Base-by-base conservation (phyloP, 805 yeast species). In the Vanderwaltozyma verrucispora region DNA sequence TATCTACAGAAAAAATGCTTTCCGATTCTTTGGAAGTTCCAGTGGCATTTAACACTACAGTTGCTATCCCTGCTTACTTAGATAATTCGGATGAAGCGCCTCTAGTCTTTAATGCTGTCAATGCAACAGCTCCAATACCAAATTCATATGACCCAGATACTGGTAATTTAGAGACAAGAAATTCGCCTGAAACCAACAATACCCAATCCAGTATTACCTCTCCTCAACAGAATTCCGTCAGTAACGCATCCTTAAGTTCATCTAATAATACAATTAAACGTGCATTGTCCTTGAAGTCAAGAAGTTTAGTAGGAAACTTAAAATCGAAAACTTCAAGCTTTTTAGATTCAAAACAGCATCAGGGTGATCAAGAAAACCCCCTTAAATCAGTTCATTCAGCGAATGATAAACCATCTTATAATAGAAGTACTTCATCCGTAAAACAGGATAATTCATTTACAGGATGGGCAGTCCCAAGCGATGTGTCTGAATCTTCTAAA, bases 251-350 rank as follows among this genome's bases (percentile, higher is more conserved):
- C 15, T 21, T 21, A 6, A 32, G 3, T 18, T 18, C 28, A 9
- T 17, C 35, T 24, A 32, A 17, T 17, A 32, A 19, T 24, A 16
- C 29, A 5, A 9, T 55, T 2, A 49, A 53, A 5, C 46, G 63
- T 35, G 49, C 61, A 2, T 46, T 58, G 27, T 53, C 60, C 1
- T 43, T 53, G 19, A 55, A 55, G 36, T 53, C 60, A 8, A 46
- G 53, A 36, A 50, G 38, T 33, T 31, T 48, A 28, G 45, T 51
- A 28, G 38, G 41, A 32, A 46, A 42, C 29, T 21, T 50, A 28
- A 46, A 48, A 34, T 42, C 47, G 9, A 49, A 45, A 36, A 42
- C 30, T 18, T 30, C 38, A 3, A 30, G 20, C 14, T n/a, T 30
- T 10, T 26, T 30, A 18, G 38, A 30, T 14, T 19, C 27, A 25